Conservation (phyloP, 148 eudicot genomes). For the Fagopyrum esculentum region DNA sequence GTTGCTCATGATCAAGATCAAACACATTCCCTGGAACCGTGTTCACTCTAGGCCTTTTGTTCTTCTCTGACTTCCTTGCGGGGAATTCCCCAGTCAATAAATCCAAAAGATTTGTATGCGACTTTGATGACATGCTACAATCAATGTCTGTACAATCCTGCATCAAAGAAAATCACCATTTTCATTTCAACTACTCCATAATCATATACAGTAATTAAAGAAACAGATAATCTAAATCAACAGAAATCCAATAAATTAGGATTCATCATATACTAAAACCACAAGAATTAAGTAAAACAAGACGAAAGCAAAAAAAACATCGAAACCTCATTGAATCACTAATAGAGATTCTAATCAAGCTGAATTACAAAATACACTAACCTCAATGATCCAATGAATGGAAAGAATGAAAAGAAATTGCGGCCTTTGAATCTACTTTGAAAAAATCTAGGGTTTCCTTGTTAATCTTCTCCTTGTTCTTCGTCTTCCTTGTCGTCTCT, state of each 20-base stretch:
- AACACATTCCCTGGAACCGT: constrained; percentile 36
- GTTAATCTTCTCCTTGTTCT: constrained; percentile 5
- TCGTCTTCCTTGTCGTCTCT: not conserved
- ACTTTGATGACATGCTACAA: constrained; percentile 28
- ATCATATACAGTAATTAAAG: not conserved
- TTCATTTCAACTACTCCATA: not conserved
- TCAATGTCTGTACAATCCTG: not conserved
- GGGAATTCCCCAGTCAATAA: constrained; percentile 33
- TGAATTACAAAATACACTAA: not conserved
- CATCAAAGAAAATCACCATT: not conserved
- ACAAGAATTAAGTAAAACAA: not conserved
- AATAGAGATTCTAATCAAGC: not conserved
- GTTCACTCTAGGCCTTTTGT: constrained; percentile 28
- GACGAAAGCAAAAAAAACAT: not conserved
- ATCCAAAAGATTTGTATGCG: constrained; percentile 37
- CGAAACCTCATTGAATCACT: not conserved
- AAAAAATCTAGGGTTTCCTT: constrained; percentile 25
- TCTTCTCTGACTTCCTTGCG: constrained; percentile 24
- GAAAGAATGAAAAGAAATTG: constrained; percentile 7
- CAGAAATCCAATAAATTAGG: not conserved
- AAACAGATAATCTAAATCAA: not conserved
- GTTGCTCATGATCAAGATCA: constrained; percentile 29
- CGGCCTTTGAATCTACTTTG: constrained; percentile 9
- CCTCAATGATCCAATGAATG: not conserved
- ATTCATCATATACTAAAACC: not conserved